Percentiles rank a stretch among this genome's conserved stretches.
Conservation (phyloP, 1,284 basidiomycete species). For the Phaffia rhodozyma region DNA sequence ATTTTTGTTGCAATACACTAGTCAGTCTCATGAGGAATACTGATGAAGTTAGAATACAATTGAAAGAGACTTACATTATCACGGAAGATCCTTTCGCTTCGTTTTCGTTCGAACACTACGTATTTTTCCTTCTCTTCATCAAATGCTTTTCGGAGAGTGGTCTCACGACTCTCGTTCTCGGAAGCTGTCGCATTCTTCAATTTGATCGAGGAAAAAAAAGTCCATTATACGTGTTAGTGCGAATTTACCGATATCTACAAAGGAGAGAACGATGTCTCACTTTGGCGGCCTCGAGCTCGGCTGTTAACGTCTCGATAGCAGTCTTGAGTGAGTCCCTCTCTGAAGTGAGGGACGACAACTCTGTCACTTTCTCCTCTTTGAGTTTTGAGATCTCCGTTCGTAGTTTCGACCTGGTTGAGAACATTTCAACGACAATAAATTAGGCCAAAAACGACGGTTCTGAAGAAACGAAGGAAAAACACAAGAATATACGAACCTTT, state of each 20-base stretch:
- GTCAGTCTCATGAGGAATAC: neutral
- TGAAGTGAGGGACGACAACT: neutral
- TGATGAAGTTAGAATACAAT: neutral
- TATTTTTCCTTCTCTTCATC: conserved; percentile 22
- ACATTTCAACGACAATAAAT: neutral
- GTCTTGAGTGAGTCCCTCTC: conserved; percentile 9
- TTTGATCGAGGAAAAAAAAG: neutral
- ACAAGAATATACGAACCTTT: conserved; percentile 48
- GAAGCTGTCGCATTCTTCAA: too few relatives aligned
- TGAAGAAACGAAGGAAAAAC: conserved; percentile 3
- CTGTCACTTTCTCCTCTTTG: neutral
- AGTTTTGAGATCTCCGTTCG: conserved; percentile 5
- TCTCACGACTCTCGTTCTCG: neutral
- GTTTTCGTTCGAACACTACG: conserved; percentile 30
- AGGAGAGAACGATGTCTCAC: neutral
- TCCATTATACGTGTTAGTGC: neutral
- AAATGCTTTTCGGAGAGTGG: neutral
- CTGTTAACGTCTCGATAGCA: neutral
- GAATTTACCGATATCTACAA: neutral
- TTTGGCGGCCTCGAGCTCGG: conserved; percentile 5
- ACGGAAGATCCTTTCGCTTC: conserved; percentile 20
- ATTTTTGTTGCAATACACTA: neutral
- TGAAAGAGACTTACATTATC: conserved; percentile 5
- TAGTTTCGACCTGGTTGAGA: conserved; percentile 1
- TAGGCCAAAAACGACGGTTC: neutral